A percentile compares a stretch with the other conserved stretches of the same genome.
Evolutionary conservation across 371 early-diverging fungal genomes (phyloP).

Genomic region (Mortierella polycephala): DNA sequence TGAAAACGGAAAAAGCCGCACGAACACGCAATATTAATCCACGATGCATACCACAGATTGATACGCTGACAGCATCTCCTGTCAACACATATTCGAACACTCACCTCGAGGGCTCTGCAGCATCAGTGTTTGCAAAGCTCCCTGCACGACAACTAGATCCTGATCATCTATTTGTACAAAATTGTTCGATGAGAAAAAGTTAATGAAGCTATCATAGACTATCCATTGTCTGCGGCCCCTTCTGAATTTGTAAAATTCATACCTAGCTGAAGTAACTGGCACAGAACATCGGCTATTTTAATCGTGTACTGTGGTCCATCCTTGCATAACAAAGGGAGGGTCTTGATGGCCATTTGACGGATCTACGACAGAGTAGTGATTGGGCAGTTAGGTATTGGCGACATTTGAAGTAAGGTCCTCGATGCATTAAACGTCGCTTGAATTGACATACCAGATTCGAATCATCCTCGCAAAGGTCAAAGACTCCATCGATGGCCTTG

Average conservation of each 20-base stretch:
- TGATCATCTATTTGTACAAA: constrained; percentile 25
- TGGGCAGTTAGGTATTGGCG: neutral
- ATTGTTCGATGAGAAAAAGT: constrained; percentile 18
- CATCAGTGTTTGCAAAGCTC: constrained; percentile 35
- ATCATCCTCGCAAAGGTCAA: constrained; percentile 58
- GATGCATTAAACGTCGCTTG: neutral
- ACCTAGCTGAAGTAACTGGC: constrained; percentile 53
- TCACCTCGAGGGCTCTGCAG: constrained; percentile 42
- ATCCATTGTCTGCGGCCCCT: constrained; percentile 29
- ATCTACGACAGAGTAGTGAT: constrained; percentile 14
- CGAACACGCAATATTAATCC: too few relatives aligned
- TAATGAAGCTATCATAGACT: constrained; percentile 49
- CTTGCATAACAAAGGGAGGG: constrained; percentile 40
- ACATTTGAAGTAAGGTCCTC: too few relatives aligned
- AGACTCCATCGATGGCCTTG: constrained; percentile 55
- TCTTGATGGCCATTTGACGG: constrained; percentile 44
- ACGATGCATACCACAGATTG: neutral
- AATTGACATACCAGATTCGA: constrained; percentile 22
- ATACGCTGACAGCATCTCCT: neutral
- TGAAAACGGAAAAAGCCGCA: constrained; percentile 1
- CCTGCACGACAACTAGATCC: constrained; percentile 36
- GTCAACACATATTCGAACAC: too few relatives aligned
- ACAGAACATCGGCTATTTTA: constrained; percentile 52
- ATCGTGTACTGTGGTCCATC: constrained; percentile 45
- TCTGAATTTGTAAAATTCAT: neutral